These are phyloP conservation scores for Boletus fagicola DNA, from an alignment of 768 basidiomycete species.

Conservation along the genomic window DNA sequence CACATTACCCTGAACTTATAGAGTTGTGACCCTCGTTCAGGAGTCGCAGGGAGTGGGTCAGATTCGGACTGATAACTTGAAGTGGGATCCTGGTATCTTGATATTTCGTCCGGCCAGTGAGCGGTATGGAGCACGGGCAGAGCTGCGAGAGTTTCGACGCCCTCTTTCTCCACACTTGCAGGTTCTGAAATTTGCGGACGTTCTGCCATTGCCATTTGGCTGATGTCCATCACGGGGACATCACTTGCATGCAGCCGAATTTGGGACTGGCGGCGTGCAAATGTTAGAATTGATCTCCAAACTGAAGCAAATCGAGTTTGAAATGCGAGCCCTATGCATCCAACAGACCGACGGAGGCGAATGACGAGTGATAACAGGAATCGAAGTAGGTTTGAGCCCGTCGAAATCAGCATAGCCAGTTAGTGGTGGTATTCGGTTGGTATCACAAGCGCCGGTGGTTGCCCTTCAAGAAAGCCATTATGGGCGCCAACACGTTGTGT, in stretches of 20 bases:
- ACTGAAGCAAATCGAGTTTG: not conserved
- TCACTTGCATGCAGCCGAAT: not conserved
- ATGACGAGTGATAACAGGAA: conserved; percentile 2
- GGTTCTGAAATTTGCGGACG: not conserved
- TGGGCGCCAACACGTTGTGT: too few species aligned
- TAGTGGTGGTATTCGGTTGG: too few species aligned
- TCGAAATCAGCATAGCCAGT: not conserved
- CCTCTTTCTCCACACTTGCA: not conserved
- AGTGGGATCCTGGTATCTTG: not conserved
- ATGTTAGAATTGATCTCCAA: not conserved
- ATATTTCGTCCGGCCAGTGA: not conserved
- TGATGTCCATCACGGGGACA: not conserved
- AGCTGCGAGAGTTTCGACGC: not conserved
- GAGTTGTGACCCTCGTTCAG: conserved; percentile 10
- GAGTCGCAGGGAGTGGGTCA: conserved; percentile 2
- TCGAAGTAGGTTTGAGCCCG: not conserved
- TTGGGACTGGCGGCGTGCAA: not conserved
- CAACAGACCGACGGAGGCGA: not conserved
- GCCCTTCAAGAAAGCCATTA: too few species aligned
- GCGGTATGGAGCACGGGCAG: not conserved
- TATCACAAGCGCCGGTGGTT: too few species aligned
- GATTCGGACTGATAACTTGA: not conserved
- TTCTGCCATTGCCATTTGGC: not conserved
- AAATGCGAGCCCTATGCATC: conserved; percentile 1
- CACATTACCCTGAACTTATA: conserved; percentile 5